Base-by-base conservation (phyloP, 2,329 filamentous ascomycete species). In the Epichloe scottii region DNA sequence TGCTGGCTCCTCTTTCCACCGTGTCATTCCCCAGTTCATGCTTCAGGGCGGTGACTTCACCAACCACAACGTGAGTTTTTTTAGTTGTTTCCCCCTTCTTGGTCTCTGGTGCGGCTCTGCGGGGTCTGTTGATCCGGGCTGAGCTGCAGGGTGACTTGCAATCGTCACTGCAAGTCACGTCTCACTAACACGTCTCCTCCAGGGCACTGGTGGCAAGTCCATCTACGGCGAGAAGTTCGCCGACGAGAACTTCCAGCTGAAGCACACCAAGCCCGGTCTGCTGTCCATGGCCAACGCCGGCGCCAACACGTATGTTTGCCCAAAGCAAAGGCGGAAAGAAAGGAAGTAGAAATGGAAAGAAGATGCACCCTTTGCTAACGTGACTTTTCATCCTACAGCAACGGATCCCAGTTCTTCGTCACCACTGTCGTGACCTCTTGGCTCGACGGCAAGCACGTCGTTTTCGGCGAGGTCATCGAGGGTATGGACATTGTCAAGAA, bases 361-460 rank as follows among this genome's bases (percentile, higher is more conserved):
- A 11, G 26, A 30, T 10, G 8, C 26, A 30, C 26, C 3, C 8
- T 30, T 30, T 30, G 26, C 26, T 30, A 30, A 30, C 8, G 26
- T 11, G 26, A 30, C 8, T 10, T 1, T 3, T 30, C 10, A 12
- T 33, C 12, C 15, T 21, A 33, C 38, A 95, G 93, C 70, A 98
- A 98, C 74, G 93, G 93, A 63, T 95, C 88, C 48, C 91, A 97
- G 72, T 97, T 97, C 79, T 97, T 97, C 78, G 75, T 97, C 67
- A 97, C 91, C 63, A 97, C 91, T 52, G 89, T 95, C 49, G 79
- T 83, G 55, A 97, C 93, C 55, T 83, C 84, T 53, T 95, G 95
- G 78, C 77, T 93, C 60, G 79, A 93, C 68, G 81, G 80, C 66
- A 85, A 85, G 70, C 87, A 93, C 77, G 85, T 89, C 70, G 86